phyloP scores from a whole-genome alignment of 2,329 filamentous ascomycete genomes.

The Fusarium bulbicola region DNA sequence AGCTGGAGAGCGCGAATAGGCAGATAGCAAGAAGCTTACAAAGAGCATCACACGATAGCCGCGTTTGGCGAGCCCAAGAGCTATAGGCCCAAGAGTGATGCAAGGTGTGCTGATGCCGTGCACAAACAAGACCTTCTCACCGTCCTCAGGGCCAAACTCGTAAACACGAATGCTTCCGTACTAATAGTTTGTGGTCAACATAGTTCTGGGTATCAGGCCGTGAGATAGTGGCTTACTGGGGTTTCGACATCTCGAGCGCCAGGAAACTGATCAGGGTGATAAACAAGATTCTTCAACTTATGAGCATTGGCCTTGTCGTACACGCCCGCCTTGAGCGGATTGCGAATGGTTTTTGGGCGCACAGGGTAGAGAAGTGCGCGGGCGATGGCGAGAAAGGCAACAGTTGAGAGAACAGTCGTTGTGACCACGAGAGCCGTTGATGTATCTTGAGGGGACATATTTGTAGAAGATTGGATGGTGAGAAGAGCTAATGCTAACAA shows the following conservation, averaged over 20 bases:
- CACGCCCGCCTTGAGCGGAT: constrained; percentile 55
- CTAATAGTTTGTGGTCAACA: constrained; percentile 38
- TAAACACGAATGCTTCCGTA: constrained; percentile 82
- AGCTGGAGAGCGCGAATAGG: constrained; percentile 3
- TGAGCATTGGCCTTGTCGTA: constrained; percentile 46
- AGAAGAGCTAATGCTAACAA: neutral
- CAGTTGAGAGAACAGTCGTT: constrained; percentile 54
- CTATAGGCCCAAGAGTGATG: constrained; percentile 74
- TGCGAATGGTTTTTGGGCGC: constrained; percentile 52
- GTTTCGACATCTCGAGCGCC: constrained; percentile 78
- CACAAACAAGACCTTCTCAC: constrained; percentile 78
- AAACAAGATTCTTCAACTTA: constrained; percentile 55
- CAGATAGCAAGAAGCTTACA: constrained; percentile 48
- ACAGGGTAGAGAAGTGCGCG: constrained; percentile 52
- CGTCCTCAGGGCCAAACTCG: constrained; percentile 80
- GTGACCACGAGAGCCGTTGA: constrained; percentile 47
- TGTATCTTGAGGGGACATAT: constrained; percentile 25
- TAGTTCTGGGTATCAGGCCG: neutral
- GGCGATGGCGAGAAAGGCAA: constrained; percentile 50
- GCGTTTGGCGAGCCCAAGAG: constrained; percentile 70
- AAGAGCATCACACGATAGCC: constrained; percentile 86
- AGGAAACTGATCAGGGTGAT: constrained; percentile 75
- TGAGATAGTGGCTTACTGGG: constrained; percentile 55
- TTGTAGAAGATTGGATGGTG: neutral
- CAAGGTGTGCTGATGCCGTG: constrained; percentile 88